Percentiles rank a stretch among this genome's conserved stretches.
Conservation (phyloP, 345 rosid genomes). For the Eucalyptus pumila region DNA sequence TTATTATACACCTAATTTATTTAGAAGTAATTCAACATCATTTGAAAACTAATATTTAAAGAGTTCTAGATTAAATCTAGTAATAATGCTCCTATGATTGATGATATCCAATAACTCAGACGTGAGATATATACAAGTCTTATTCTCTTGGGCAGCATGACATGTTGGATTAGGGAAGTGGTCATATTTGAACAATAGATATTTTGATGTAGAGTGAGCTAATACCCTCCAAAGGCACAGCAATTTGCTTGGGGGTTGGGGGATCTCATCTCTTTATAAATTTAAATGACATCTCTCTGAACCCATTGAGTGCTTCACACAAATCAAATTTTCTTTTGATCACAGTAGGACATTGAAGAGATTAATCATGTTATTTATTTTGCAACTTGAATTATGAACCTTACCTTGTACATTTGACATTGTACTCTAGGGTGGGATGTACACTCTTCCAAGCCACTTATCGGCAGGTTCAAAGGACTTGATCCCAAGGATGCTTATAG, state of each 20-base stretch:
- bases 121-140: background rate
- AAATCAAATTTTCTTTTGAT: background rate
- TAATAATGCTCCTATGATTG: background rate
- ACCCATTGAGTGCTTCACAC: background rate
- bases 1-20: background rate
- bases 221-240: background rate
- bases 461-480: conserved; percentile 87
- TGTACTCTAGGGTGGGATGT: conserved; percentile 68
- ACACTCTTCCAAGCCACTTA: conserved; percentile 95
- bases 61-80: background rate
- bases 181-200: background rate
- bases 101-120: background rate
- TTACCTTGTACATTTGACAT: background rate
- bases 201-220: background rate
- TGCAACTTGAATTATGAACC: background rate
- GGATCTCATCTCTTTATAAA: background rate
- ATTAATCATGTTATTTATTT: background rate
- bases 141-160: background rate
- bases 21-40: background rate
- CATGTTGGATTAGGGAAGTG: background rate
- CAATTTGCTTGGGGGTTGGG: background rate
- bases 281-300: background rate
- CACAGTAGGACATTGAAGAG: background rate
- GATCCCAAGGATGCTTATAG: conserved; percentile 95
- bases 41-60: background rate